phyloP scores from a whole-genome alignment of 163 green algal species.

The Scenedesmus sp. region DNA sequence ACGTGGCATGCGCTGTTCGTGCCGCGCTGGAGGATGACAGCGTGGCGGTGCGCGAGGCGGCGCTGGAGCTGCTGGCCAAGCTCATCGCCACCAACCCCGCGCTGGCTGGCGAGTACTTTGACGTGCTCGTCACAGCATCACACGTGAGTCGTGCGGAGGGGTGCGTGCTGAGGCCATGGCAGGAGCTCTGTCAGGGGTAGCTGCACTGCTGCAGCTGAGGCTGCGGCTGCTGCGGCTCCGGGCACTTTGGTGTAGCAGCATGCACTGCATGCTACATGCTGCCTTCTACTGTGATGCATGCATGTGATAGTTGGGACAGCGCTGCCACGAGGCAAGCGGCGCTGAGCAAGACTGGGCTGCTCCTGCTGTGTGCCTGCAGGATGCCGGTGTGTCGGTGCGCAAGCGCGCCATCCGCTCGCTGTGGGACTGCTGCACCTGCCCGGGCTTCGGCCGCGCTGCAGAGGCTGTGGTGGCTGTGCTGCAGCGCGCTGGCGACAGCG shows the following conservation, averaged over 20 bases:
- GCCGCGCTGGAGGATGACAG: slow-evolving; percentile 76
- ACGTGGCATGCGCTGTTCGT: slow-evolving; percentile 78
- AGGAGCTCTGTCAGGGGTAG: too few species aligned
- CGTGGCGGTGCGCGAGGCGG: slow-evolving; percentile 88
- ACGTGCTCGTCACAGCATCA: slow-evolving; percentile 61
- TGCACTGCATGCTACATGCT: too few species aligned
- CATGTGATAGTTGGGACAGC: too few species aligned
- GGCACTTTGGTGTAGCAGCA: too few species aligned
- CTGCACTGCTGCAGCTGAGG: too few species aligned
- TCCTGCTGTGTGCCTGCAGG: slow-evolving; percentile 50
- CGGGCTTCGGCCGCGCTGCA: slow-evolving; percentile 62
- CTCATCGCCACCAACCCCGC: slow-evolving; percentile 59
- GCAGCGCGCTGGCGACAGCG: slow-evolving; percentile 64
- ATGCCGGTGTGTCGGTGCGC: slow-evolving; percentile 83
- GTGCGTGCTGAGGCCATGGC: too few species aligned
- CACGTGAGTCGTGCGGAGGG: too few species aligned
- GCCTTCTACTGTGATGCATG: too few species aligned
- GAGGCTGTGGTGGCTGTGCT: slow-evolving; percentile 78
- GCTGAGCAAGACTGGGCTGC: background rate
- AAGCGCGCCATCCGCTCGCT: slow-evolving; percentile 83
- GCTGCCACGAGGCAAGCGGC: background rate
- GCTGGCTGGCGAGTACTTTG: slow-evolving; percentile 80
- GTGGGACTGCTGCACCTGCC: slow-evolving; percentile 80
- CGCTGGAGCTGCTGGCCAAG: slow-evolving; percentile 85
- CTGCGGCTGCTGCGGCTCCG: too few species aligned